These are phyloP conservation scores for Monilinia vaccinii-corymbosi DNA, from an alignment of 2,329 filamentous ascomycete species.

Conservation along the genomic window DNA sequence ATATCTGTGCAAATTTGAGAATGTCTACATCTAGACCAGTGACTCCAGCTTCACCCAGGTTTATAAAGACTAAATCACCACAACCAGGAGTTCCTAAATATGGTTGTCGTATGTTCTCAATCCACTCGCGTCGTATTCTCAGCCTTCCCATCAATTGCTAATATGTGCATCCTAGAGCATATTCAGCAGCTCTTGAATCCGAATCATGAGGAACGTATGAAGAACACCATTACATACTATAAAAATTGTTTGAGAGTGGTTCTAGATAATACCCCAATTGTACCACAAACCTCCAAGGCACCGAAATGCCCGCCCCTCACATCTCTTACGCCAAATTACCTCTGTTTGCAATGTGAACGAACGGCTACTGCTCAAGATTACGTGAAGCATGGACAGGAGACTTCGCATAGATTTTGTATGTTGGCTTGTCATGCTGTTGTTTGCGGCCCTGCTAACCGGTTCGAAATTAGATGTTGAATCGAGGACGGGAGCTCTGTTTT, in stretches of 20 bases:
- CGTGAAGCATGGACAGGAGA: slow-evolving; percentile 57
- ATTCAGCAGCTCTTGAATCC: slow-evolving; percentile 56
- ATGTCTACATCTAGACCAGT: slow-evolving; percentile 27
- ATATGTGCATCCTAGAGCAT: slow-evolving; percentile 49
- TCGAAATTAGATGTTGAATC: slow-evolving; percentile 63
- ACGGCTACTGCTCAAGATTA: slow-evolving; percentile 59
- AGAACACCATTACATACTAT: slow-evolving; percentile 62
- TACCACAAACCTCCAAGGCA: slow-evolving; percentile 55
- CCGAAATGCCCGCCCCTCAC: slow-evolving; percentile 48
- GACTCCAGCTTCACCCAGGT: slow-evolving; percentile 26
- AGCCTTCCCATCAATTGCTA: slow-evolving; percentile 20
- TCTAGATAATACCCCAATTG: slow-evolving; percentile 56
- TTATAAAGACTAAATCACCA: slow-evolving; percentile 47
- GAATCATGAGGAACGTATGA: slow-evolving; percentile 51
- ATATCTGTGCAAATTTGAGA: slow-evolving; percentile 2
- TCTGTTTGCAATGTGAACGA: slow-evolving; percentile 64
- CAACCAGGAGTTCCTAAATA: slow-evolving; percentile 51
- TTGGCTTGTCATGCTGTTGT: not conserved
- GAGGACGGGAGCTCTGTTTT: slow-evolving; percentile 64
- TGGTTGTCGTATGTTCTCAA: slow-evolving; percentile 47
- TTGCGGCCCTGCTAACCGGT: slow-evolving; percentile 6
- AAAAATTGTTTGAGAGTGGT: slow-evolving; percentile 62
- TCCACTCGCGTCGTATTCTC: slow-evolving; percentile 8
- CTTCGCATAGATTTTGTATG: slow-evolving; percentile 66
- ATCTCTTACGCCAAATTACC: slow-evolving; percentile 57